Evolutionary conservation across 1,284 basidiomycete species (phyloP).

Genomic region (Cryptococcus sp.): DNA sequence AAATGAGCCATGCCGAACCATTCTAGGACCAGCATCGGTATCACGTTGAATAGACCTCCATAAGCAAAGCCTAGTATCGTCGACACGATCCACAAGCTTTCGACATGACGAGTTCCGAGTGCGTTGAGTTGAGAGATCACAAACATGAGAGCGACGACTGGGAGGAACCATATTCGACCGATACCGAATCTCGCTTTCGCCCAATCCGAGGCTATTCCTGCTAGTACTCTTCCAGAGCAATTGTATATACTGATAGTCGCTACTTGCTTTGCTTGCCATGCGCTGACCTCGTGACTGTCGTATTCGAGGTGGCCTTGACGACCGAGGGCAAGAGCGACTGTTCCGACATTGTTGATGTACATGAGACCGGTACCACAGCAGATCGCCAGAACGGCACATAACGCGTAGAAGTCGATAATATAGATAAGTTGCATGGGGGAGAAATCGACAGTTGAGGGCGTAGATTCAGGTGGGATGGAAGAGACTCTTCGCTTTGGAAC

Average conservation of each 20-base stretch:
- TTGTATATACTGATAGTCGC: conserved; percentile 80
- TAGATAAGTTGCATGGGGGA: conserved; percentile 26
- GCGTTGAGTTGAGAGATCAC: conserved; percentile 65
- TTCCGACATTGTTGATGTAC: conserved; percentile 96
- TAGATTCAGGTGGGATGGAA: conserved; percentile 22
- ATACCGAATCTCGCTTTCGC: conserved; percentile 58
- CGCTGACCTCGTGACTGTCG: conserved; percentile 62
- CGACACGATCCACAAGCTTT: conserved; percentile 70
- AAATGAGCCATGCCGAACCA: conserved; percentile 67
- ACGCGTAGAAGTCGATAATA: conserved; percentile 66
- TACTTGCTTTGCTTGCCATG: conserved; percentile 80
- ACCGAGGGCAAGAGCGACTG: conserved; percentile 79
- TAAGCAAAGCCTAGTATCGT: conserved; percentile 67
- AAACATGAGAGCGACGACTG: conserved; percentile 62
- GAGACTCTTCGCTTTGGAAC: conserved; percentile 1
- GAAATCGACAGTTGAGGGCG: conserved; percentile 19
- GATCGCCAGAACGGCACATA: conserved; percentile 66
- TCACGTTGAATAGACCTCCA: conserved; percentile 70
- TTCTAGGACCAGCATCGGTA: conserved; percentile 72
- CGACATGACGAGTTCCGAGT: conserved; percentile 58
- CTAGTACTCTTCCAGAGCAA: conserved; percentile 70
- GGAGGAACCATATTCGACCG: conserved; percentile 65
- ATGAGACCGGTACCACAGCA: conserved; percentile 82
- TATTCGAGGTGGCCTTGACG: conserved; percentile 62
- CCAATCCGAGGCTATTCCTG: conserved; percentile 70